A percentile compares a stretch with the other conserved stretches of the same genome.
phyloP scores from a whole-genome alignment of 2,329 filamentous ascomycete species.

The Chaetomium strumarium region DNA sequence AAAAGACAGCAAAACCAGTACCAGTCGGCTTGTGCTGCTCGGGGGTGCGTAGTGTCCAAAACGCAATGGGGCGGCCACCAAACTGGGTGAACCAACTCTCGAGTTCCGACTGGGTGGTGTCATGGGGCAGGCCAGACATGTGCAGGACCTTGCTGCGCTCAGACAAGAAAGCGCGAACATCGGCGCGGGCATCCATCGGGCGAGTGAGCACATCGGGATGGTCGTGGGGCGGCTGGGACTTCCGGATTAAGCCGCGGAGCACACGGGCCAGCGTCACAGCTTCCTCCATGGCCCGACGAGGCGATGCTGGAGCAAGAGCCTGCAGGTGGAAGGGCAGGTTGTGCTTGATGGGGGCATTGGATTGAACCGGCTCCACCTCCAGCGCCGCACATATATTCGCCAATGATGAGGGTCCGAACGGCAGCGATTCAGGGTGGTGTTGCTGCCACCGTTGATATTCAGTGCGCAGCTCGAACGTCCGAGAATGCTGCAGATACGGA shows the following conservation, averaged over 20 bases:
- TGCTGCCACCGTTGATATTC: slow-evolving; percentile 99
- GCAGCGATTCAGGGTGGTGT: slow-evolving; percentile 94
- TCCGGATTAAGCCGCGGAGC: slow-evolving; percentile 85
- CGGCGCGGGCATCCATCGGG: slow-evolving; percentile 93
- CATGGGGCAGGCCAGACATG: slow-evolving; percentile 94
- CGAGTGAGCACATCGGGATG: slow-evolving; percentile 92
- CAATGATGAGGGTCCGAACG: slow-evolving; percentile 91
- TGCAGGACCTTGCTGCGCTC: slow-evolving; percentile 98
- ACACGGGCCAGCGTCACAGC: slow-evolving; percentile 90
- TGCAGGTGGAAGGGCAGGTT: slow-evolving; percentile 97
- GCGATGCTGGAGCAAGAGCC: slow-evolving; percentile 89
- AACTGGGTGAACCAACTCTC: slow-evolving; percentile 99
- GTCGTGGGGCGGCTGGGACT: slow-evolving; percentile 89
- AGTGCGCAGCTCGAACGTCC: slow-evolving; percentile 92
- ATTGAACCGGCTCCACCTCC: slow-evolving; percentile 95
- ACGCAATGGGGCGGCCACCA: slow-evolving; percentile 93
- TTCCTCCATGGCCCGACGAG: slow-evolving; percentile 95
- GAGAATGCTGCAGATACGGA: slow-evolving; percentile 93
- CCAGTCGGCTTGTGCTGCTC: slow-evolving; percentile 99
- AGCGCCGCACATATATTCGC: slow-evolving; percentile 97
- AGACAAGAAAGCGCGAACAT: slow-evolving; percentile 90
- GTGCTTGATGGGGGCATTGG: slow-evolving; percentile 96
- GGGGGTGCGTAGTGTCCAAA: slow-evolving; percentile 95
- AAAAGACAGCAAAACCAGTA: slow-evolving; percentile 96
- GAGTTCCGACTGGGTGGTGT: slow-evolving; percentile 96